Evolutionary conservation across 495 filamentous ascomycete genomes (phyloP).

Genomic region (Xylaria sp.): DNA sequence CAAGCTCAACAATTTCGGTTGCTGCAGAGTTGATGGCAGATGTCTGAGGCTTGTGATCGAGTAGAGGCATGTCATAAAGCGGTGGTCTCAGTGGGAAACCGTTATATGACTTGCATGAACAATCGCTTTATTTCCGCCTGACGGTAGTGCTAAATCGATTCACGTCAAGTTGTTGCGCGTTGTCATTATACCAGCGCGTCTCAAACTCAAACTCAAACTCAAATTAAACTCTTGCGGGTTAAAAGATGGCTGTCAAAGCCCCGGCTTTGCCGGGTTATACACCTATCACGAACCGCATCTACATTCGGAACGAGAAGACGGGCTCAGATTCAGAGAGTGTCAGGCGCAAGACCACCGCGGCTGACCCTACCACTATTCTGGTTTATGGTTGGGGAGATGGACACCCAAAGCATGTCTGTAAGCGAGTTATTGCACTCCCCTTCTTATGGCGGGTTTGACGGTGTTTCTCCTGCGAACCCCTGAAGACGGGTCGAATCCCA

Average conservation of each 20-base stretch:
- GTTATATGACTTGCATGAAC: conserved; percentile 1
- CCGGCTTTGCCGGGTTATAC: conserved; percentile 44
- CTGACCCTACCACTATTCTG: conserved; percentile 49
- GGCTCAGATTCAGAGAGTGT: conserved; percentile 26
- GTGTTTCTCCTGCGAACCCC: background rate
- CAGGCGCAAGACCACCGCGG: conserved; percentile 2
- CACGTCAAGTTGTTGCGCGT: background rate
- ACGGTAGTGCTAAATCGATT: background rate
- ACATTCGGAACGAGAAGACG: conserved; percentile 39
- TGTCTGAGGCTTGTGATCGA: conserved; percentile 19
- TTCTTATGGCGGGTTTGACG: no score
- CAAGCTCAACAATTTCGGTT: conserved; percentile 26
- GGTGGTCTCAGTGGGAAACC: background rate
- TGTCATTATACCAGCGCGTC: background rate
- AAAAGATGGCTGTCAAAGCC: conserved; percentile 32
- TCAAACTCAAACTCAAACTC: background rate
- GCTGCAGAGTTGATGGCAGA: background rate
- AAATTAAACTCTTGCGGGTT: background rate
- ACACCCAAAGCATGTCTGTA: conserved; percentile 53
- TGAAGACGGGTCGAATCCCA: background rate
- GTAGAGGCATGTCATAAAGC: conserved; percentile 7
- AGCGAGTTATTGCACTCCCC: conserved; percentile 17
- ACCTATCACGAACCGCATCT: conserved; percentile 49
- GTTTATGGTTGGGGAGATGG: conserved; percentile 65
- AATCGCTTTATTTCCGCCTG: background rate